Percentiles rank a stretch among this genome's conserved stretches.
Conservation (phyloP, 768 basidiomycete genomes). For the Leucocoprinus sp. region DNA sequence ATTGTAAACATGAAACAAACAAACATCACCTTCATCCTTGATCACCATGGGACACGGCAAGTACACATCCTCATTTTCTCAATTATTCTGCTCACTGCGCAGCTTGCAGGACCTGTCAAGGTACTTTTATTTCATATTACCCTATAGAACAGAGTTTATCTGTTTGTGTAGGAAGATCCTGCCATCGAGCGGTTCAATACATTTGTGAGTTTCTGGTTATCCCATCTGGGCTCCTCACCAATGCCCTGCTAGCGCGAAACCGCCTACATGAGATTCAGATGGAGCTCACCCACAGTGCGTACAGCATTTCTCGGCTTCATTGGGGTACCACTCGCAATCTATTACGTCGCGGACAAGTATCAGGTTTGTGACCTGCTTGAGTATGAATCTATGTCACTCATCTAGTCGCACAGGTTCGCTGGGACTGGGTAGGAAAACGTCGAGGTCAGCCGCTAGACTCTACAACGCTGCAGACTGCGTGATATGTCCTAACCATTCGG, state of each 20-base stretch:
- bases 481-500: background rate
- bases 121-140: slow-evolving; percentile 21
- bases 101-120: slow-evolving; percentile 47
- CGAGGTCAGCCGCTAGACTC: slow-evolving; percentile 26
- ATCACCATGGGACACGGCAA: slow-evolving; percentile 50
- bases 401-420: slow-evolving; percentile 33
- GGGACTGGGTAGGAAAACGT: slow-evolving; percentile 44
- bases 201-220: slow-evolving; percentile 29
- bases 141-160: background rate
- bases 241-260: slow-evolving; percentile 57
- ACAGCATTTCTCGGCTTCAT: slow-evolving; percentile 56
- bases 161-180: slow-evolving; percentile 35
- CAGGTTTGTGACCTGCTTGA: slow-evolving; percentile 25
- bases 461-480: slow-evolving; percentile 13
- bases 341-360: slow-evolving; percentile 37
- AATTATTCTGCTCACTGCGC: slow-evolving; percentile 12
- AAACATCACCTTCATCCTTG: slow-evolving; percentile 22
- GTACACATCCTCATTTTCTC: slow-evolving; percentile 13
- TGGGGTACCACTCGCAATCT: slow-evolving; percentile 53
- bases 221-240: slow-evolving; percentile 8
- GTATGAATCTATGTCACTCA: slow-evolving; percentile 3
- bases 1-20: slow-evolving; percentile 32
- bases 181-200: slow-evolving; percentile 50
- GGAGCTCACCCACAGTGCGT: slow-evolving; percentile 62
- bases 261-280: slow-evolving; percentile 77